These are phyloP conservation scores for Lepidium aucheri DNA, from an alignment of 345 rosid genomes.

Conservation along the genomic window DNA sequence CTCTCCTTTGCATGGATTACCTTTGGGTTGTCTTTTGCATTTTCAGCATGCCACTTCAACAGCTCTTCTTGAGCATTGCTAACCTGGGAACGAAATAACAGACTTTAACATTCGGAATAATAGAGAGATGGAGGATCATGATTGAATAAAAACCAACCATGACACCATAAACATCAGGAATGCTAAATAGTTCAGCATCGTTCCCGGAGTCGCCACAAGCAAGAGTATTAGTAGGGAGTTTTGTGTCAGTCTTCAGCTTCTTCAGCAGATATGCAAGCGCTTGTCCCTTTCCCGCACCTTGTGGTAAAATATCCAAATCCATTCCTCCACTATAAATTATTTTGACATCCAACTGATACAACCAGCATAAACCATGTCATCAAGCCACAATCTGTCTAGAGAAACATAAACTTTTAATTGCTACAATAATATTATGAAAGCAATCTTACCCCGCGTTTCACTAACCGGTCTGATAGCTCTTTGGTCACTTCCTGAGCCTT, in stretches of 20 bases:
- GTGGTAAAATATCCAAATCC: constrained; percentile 90
- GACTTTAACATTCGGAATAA: neutral
- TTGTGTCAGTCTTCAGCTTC: constrained; percentile 67
- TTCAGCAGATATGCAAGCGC: constrained; percentile 81
- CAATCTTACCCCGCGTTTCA: constrained; percentile 57
- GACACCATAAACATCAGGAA: constrained; percentile 86
- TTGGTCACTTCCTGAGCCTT: constrained; percentile 66
- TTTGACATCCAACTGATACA: constrained; percentile 78
- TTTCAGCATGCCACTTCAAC: constrained; percentile 81
- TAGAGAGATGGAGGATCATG: neutral
- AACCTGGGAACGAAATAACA: constrained; percentile 39
- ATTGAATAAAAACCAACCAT: constrained; percentile 49
- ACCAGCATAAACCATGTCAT: neutral
- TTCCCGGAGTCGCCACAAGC: constrained; percentile 99
- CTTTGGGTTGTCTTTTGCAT: constrained; percentile 75
- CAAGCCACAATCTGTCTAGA: neutral
- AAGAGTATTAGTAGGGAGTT: constrained; percentile 73
- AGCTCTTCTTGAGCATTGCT: constrained; percentile 98
- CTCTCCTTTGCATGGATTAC: constrained; percentile 77
- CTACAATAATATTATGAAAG: neutral
- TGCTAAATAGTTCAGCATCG: constrained; percentile 92
- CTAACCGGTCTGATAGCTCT: constrained; percentile 49
- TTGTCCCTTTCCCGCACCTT: constrained; percentile 99
- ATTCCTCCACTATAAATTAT: constrained; percentile 91
- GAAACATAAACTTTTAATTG: neutral